Percentiles rank a stretch among this genome's conserved stretches.
Evolutionary conservation across 768 basidiomycete species (phyloP).

Genomic region (Podaxis carcinomalis): DNA sequence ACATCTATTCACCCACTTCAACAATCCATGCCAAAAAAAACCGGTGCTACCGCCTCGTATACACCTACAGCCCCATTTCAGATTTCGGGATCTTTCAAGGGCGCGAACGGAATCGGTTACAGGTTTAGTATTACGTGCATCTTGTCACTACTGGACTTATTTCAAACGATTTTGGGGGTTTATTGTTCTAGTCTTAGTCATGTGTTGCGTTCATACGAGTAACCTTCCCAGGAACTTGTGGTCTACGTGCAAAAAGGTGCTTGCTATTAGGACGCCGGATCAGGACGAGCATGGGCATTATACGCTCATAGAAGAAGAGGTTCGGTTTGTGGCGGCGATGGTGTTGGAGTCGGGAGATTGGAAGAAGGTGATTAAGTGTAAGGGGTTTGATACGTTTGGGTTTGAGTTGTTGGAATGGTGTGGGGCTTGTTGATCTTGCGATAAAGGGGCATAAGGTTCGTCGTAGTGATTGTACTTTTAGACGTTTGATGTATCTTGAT

Average conservation of each 20-base stretch:
- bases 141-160: background rate
- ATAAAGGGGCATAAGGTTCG: background rate
- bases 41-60: background rate
- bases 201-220: background rate
- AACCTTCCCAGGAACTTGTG: background rate
- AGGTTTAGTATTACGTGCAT: background rate
- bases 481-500: too few species aligned
- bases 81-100: background rate
- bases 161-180: background rate
- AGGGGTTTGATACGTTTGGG: background rate
- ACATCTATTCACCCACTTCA: background rate
- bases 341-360: background rate
- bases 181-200: background rate
- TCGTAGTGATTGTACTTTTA: background rate
- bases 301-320: background rate
- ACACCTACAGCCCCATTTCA: background rate
- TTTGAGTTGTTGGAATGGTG: background rate
- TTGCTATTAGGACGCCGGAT: background rate
- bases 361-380: background rate
- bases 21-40: background rate
- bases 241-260: background rate
- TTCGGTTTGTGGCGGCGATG: background rate
- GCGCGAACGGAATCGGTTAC: background rate
- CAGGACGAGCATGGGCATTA: background rate
- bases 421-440: background rate